Evolutionary conservation across 2,329 filamentous ascomycete genomes (phyloP), one percentile per base, ranked within the genome.

Genomic region (Ascochyta clinopodiicola): DNA sequence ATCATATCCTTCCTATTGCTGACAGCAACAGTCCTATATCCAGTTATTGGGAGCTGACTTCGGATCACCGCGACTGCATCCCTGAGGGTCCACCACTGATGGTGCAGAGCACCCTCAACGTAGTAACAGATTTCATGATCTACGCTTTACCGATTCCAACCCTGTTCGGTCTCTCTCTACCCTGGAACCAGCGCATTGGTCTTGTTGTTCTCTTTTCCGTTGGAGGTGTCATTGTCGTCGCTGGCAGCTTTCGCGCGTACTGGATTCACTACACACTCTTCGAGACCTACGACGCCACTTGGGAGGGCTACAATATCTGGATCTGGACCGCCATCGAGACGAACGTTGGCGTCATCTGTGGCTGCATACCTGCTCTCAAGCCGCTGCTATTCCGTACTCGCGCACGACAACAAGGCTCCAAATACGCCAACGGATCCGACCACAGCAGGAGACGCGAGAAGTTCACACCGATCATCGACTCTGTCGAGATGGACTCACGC

Each of bases 61-160:
- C 74, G 22, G 66, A 56, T 62, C 71, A 64, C 57, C 66, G 53
- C 45, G 69, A 76, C 51, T 82, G 80, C 60, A 68, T 80, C 25
- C 69, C 79, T 13, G 79, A 82, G 70, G 78, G 79, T 17, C 73
- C 72, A 3, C 72, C 74, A n/a, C 77, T 78, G 4, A 64, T 81
- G 5, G 73, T 71, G 27, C 74, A 77, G 31, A 78, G 75, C 6
- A 66, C 77, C 3, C 64, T 81, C 44, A 81, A 80, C 49, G 78
- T 77, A 27, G 60, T 79, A 6, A 77, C 78, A 9, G 80, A 82
- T 60, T 72, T 81, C 35, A 71, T 80, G 50, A 76, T 79, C 35
- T 80, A 80, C 5, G 60, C 76, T 2, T 66, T 81, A 1, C 80
- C 80, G 0, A 78, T 81, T 12, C 79, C 78, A 2, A 77, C 80